phyloP scores from a whole-genome alignment of 495 filamentous ascomycete species.

The Lasiosphaeris hirsuta region DNA sequence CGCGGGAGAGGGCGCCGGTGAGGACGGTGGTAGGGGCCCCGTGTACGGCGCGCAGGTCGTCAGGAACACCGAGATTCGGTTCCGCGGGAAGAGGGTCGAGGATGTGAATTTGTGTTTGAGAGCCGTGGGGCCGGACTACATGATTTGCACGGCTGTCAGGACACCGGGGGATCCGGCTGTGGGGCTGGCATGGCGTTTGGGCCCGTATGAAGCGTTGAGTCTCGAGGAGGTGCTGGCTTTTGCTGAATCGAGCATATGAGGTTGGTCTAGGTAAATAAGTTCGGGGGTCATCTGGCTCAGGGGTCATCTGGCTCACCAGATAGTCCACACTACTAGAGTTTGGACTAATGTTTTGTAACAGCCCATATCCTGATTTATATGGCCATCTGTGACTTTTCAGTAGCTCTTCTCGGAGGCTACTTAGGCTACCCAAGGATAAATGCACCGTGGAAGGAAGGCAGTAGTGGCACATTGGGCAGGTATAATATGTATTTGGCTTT shows the following conservation, averaged over 20 bases:
- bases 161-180: slow-evolving; percentile 35
- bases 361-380: too few species aligned
- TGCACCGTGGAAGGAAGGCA: too few species aligned
- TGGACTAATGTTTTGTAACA: too few species aligned
- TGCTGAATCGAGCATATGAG: slow-evolving; percentile 29
- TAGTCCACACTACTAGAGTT: too few species aligned
- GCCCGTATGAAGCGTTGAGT: slow-evolving; percentile 34
- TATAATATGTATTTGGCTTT: too few species aligned
- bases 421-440: too few species aligned
- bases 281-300: neutral
- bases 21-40: slow-evolving; percentile 11
- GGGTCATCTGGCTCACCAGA: too few species aligned
- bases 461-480: too few species aligned
- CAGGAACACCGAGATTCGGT: slow-evolving; percentile 34
- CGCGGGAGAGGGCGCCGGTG: slow-evolving; percentile 20
- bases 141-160: slow-evolving; percentile 44
- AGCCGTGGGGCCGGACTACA: slow-evolving; percentile 42
- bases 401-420: too few species aligned
- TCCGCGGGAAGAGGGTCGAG: slow-evolving; percentile 34
- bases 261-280: neutral
- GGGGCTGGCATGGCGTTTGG: slow-evolving; percentile 37
- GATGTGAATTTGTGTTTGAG: slow-evolving; percentile 45
- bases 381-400: too few species aligned
- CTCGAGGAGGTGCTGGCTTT: slow-evolving; percentile 38
- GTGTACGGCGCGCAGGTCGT: slow-evolving; percentile 25